Evolutionary conservation across 495 filamentous ascomycete species (phyloP).

Genomic region (Trichoderma asperelloides): DNA sequence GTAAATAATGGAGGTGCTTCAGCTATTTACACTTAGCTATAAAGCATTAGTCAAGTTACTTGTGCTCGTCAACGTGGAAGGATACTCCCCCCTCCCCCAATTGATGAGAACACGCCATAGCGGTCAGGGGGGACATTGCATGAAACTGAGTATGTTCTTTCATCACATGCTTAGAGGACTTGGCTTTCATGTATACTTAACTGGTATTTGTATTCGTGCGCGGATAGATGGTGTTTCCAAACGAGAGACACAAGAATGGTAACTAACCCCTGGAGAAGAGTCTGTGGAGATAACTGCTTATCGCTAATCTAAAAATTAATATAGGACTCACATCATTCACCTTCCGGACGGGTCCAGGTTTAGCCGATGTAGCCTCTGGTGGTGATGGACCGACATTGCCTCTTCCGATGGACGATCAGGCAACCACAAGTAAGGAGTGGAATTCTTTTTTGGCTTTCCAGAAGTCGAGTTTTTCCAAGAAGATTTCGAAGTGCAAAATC

Average conservation of each 20-base stretch:
- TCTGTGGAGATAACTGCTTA: too few relatives aligned
- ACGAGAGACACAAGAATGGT: slow-evolving; percentile 37
- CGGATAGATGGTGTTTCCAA: slow-evolving; percentile 21
- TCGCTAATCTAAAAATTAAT: background rate
- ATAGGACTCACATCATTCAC: slow-evolving; percentile 53
- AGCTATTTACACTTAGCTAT: too few relatives aligned
- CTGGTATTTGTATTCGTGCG: slow-evolving; percentile 27
- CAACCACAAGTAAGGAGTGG: slow-evolving; percentile 37
- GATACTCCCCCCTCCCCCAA: too few relatives aligned
- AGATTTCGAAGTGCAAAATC: slow-evolving; percentile 55
- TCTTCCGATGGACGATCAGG: slow-evolving; percentile 36
- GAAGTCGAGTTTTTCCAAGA: slow-evolving; percentile 51
- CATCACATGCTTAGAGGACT: slow-evolving; percentile 48
- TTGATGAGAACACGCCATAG: too few relatives aligned
- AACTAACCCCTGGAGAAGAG: background rate
- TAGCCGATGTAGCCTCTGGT: slow-evolving; percentile 56
- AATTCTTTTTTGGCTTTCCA: slow-evolving; percentile 50
- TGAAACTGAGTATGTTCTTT: slow-evolving; percentile 59
- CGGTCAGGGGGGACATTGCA: too few relatives aligned
- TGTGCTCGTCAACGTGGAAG: too few relatives aligned
- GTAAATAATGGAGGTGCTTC: too few relatives aligned
- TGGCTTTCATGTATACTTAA: slow-evolving; percentile 46
- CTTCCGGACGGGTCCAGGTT: slow-evolving; percentile 37
- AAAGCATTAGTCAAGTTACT: too few relatives aligned
- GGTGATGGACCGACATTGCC: slow-evolving; percentile 49